Percentiles rank a stretch among this genome's conserved stretches.
These are phyloP conservation scores for Durusdinium trenchii DNA, from an alignment of 73 alveolate genomes.

Conservation along the genomic window DNA sequence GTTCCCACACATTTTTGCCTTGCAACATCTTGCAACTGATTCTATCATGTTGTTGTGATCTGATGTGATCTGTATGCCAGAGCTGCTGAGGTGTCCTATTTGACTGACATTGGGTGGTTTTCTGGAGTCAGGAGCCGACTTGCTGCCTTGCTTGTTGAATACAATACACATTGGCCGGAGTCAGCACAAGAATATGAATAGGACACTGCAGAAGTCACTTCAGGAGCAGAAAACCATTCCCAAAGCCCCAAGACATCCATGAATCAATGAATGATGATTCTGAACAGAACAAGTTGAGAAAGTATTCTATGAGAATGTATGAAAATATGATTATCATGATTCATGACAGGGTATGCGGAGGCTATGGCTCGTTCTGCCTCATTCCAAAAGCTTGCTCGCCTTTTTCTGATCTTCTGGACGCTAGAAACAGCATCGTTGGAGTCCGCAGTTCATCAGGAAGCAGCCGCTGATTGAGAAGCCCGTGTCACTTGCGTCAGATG, in stretches of 20 bases:
- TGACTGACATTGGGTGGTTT: constrained; percentile 89
- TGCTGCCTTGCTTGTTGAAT: background rate
- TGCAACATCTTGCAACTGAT: too few relatives aligned
- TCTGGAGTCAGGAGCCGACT: constrained; percentile 38
- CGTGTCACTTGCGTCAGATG: constrained; percentile 65
- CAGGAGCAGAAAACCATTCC: background rate
- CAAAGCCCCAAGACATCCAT: too few relatives aligned
- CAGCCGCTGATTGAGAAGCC: constrained; percentile 87
- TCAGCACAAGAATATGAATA: too few relatives aligned
- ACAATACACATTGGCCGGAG: background rate
- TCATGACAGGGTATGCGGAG: too few relatives aligned
- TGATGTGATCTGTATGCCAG: too few relatives aligned
- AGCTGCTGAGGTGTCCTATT: constrained; percentile 47
- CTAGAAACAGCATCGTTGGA: too few relatives aligned
- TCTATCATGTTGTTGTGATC: too few relatives aligned
- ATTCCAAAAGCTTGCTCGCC: background rate
- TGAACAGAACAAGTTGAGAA: background rate
- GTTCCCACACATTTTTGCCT: too few relatives aligned
- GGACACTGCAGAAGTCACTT: background rate
- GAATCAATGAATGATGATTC: background rate
- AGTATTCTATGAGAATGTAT: background rate
- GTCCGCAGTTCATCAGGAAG: background rate
- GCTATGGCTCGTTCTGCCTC: background rate
- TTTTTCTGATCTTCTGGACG: too few relatives aligned
- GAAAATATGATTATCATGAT: background rate